Conservation (phyloP, 805 yeast species). For the Clavispora fructus region DNA sequence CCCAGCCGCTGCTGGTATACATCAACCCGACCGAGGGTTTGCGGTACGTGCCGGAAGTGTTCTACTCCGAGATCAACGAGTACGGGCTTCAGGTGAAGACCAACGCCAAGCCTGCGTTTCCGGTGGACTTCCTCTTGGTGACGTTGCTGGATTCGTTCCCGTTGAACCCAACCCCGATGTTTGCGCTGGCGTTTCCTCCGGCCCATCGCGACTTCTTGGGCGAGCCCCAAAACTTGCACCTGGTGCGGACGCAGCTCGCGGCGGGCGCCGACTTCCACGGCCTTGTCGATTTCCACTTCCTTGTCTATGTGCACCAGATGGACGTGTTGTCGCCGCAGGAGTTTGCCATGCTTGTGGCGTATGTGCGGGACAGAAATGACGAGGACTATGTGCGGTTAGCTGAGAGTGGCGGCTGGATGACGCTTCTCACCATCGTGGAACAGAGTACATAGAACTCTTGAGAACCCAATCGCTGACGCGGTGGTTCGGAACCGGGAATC, state of each 20-base stretch:
- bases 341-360: slow-evolving; percentile 41
- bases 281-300: slow-evolving; percentile 72
- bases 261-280: slow-evolving; percentile 23
- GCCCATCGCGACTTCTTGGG: slow-evolving; percentile 79
- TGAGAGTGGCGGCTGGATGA: slow-evolving; percentile 78
- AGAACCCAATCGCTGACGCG: too few relatives aligned
- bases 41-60: slow-evolving; percentile 92
- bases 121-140: slow-evolving; percentile 51
- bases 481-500: too few relatives aligned
- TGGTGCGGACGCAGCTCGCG: slow-evolving; percentile 48
- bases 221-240: slow-evolving; percentile 59
- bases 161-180: slow-evolving; percentile 48
- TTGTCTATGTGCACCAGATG: slow-evolving; percentile 52
- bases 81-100: slow-evolving; percentile 83
- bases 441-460: slow-evolving; percentile 19
- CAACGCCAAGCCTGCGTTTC: slow-evolving; percentile 38
- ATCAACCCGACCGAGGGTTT: slow-evolving; percentile 67
- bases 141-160: slow-evolving; percentile 94
- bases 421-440: slow-evolving; percentile 51
- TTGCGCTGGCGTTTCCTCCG: slow-evolving; percentile 58
- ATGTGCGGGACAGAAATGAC: slow-evolving; percentile 38
- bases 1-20: slow-evolving; percentile 83
- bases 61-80: slow-evolving; percentile 79
- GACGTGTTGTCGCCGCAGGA: slow-evolving; percentile 58
- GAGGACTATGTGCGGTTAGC: slow-evolving; percentile 48